A percentile compares a stretch with the other conserved stretches of the same genome.
Evolutionary conservation across 441 rosid genomes (phyloP).

Genomic region (Syzygium syzygioides): DNA sequence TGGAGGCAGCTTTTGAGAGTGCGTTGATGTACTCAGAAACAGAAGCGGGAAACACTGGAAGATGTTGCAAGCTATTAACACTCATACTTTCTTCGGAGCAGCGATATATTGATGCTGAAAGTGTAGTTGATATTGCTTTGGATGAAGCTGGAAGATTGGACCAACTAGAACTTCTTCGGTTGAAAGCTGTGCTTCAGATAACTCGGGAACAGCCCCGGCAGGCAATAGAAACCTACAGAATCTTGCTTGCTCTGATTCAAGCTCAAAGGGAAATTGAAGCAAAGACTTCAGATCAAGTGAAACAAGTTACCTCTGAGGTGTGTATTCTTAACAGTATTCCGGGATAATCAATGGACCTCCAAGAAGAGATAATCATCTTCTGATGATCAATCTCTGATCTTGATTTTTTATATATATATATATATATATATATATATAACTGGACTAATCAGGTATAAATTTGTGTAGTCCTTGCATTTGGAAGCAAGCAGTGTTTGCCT

Average conservation of each 20-base stretch:
- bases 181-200: constrained; percentile 73
- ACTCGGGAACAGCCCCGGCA: constrained; percentile 77
- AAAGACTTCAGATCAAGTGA: constrained; percentile 25
- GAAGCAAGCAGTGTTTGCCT: not conserved
- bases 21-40: constrained; percentile 49
- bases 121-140: constrained; percentile 56
- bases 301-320: constrained; percentile 26
- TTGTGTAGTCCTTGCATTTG: not conserved
- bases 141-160: constrained; percentile 67
- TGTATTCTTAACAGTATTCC: not conserved
- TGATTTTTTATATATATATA: not conserved
- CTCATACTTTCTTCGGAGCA: constrained; percentile 66
- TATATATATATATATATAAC: not conserved
- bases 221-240: constrained; percentile 85
- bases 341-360: not conserved
- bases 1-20: constrained; percentile 59
- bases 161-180: constrained; percentile 68
- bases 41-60: constrained; percentile 48
- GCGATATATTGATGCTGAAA: constrained; percentile 71
- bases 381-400: not conserved
- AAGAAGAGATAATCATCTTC: not conserved
- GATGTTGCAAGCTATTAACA: constrained; percentile 74
- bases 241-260: constrained; percentile 62
- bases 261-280: constrained; percentile 52
- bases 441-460: not conserved